These are phyloP conservation scores for barley (Hordeum vulgare) DNA, from an alignment of 176 grass and related monocot genomes.

Conservation along the genomic window MorexV3_pseudomolecules_assembly NC_058524.1:40040668-40041167, in stretches of 20 bases:
- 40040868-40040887: conserved; percentile 26
- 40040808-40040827: conserved; percentile 30
- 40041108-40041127: background rate
- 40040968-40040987: background rate
- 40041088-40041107: background rate
- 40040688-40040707: background rate
- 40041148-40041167: background rate
- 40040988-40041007: background rate
- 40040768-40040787: conserved; percentile 11
- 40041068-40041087: background rate
- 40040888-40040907: conserved; percentile 31
- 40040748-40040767: background rate
- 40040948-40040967: background rate
- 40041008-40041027: background rate
- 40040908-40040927: conserved; percentile 25
- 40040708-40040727: background rate
- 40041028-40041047: background rate
- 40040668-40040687: background rate
- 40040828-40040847: conserved; percentile 11
- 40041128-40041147: background rate
- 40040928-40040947: conserved; percentile 26
- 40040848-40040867: conserved; percentile 31
- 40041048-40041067: background rate
- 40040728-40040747: too few relatives aligned
- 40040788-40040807: conserved; percentile 25